Base-by-base conservation (phyloP, 176 grass and related monocot genomes). In the Eleusine coracana region DNA sequence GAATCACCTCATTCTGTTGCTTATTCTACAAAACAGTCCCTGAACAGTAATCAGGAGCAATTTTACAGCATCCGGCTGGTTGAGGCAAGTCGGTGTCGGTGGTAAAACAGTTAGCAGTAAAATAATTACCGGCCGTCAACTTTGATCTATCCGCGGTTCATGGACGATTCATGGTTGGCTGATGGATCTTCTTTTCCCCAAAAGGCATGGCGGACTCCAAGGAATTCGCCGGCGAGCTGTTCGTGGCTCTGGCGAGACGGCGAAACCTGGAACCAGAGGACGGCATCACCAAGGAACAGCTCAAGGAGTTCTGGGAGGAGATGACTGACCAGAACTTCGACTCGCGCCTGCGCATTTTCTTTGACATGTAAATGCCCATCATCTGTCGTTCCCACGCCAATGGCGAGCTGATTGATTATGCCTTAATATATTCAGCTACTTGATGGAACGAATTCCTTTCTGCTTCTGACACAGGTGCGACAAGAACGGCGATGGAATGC, bases 241-340 rank as follows among this genome's bases (percentile, higher is more conserved):
- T 96, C 46, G 89, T 86, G 25, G 78, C 97, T 37, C 31, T 99
- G 85, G 91, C 93, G 23, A 80, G 97, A 76, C 86, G 91, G 71
- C 78, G 91, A 74, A 76, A 79, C 66, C 74, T 96, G 44, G 83
- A 99, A 46, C 80, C 91, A 0, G 80, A 81, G 6, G 71, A 85
- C 8, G 97, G 97, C 80, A 73, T 99, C 81, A 92, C 54, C 71
- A 92, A 90, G 69, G 91, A 96, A 13, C 87, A 99, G 83, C 71
- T 99, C 38, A 86, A 93, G 82, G 93, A 99, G 75, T 99, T 96
- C 74, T 99, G 97, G 97, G 91, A 92, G 81, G 97, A 94, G 82
- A 99, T 99, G 97, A 96, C 93, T 2, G 78, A 96, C 59, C 93
- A 99, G 87, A 99, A 99, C 85, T 99, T 99, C 45, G 93, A 96